Base-by-base conservation (phyloP, 2,329 filamentous ascomycete species). In the Penicillium hesseltinei region DNA sequence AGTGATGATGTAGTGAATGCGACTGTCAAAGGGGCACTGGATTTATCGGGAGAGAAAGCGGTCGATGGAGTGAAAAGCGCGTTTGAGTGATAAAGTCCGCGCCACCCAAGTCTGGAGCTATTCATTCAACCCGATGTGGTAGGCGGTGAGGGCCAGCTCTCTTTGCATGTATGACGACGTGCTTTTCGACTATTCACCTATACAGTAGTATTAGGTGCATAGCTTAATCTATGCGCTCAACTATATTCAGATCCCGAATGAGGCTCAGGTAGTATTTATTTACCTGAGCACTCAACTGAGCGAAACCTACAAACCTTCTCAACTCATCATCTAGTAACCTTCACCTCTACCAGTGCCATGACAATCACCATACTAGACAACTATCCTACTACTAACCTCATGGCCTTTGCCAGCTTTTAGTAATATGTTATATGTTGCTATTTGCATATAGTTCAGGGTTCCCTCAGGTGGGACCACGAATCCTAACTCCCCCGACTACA, bases 61-160 rank as follows among this genome's bases (percentile, higher is more conserved):
- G 36, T 15, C 4, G 17, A 29, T 40, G 11, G 6, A 17, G 35
- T 45, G 21, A 46, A 5, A 35, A 46, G 21, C 42, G 42, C 15
- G 25, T 46, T 47, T 35, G 36, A 31, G 17, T 29, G 42, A 45
- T 21, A 21, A 45, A 47, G 54, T 39, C 36, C 52, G 45, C 54
- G 54, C 54, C 54, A 57, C 51, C 17, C 54, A 44, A 38, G 39
- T 46, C 36, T 38, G 35, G 49, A 57, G 54, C 54, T 57, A 29
- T 57, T 35, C 27, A 36, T n/a, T 23, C 54, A 35, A 29, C 36
- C 10, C 8, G 17, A 47, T 48, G 3, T 25, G 27, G 43, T 19
- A 57, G 54, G 54, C 54, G 54, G 54, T 57, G 54, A 57, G 44
- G 11, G 8, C 6, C 19, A 38, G n/a, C 21, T 39, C 17, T 25